Conservation (phyloP, 2,329 filamentous ascomycete species). For the Botrytis sinoallii region DNA sequence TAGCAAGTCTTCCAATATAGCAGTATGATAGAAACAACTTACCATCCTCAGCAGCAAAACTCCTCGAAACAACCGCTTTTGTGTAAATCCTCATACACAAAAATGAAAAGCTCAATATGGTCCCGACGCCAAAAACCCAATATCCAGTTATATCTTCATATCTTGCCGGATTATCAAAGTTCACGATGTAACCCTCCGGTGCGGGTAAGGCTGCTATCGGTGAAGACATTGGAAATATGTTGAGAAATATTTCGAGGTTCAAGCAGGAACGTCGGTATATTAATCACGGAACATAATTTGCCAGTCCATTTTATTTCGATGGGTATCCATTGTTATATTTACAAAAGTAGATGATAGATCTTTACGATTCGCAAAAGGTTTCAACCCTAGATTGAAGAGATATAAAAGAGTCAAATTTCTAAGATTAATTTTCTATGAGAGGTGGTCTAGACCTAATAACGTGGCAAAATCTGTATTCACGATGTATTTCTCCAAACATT, state of each 20-base stretch:
- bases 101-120: not conserved
- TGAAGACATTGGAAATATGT: not conserved
- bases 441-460: not conserved
- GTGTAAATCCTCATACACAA: conserved; percentile 4
- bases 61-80: not conserved
- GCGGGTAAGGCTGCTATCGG: not conserved
- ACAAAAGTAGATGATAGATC: not conserved
- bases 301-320: not conserved
- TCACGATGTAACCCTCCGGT: conserved; percentile 4
- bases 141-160: not conserved
- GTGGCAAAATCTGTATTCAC: not conserved
- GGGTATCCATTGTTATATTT: not conserved
- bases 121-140: conserved; percentile 10
- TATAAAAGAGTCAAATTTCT: not conserved
- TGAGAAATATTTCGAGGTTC: not conserved
- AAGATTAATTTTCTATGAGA: not conserved
- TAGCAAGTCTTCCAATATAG: not conserved
- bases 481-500: not conserved
- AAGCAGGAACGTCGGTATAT: not conserved
- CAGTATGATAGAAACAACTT: not conserved
- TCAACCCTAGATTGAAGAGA: not conserved
- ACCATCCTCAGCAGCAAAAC: conserved; percentile 9
- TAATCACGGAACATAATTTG: not conserved
- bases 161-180: conserved; percentile 7
- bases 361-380: not conserved